Evolutionary conservation across 139 green algal species (phyloP).

Genomic region (Parachlorella kessleri): DNA sequence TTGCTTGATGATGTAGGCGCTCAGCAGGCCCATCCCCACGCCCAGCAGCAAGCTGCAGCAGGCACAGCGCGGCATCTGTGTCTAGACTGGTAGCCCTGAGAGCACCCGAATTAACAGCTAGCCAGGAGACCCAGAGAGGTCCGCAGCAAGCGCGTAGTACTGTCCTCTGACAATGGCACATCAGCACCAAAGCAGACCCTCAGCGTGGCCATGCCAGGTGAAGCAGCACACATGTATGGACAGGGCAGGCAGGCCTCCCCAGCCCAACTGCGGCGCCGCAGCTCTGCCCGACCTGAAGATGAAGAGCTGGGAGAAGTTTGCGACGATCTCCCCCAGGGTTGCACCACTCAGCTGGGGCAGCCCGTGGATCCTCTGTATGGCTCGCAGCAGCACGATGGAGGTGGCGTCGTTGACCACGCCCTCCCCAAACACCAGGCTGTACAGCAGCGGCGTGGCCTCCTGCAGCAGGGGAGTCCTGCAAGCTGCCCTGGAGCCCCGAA

Average conservation of each 20-base stretch:
- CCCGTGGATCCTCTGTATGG: slow-evolving; percentile 58
- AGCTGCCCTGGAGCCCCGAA: no score
- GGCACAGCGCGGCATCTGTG: no score
- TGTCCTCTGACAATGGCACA: no score
- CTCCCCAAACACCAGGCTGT: slow-evolving; percentile 91
- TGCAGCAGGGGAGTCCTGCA: slow-evolving; percentile 44
- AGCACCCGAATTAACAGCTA: no score
- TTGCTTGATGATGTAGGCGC: slow-evolving; percentile 43
- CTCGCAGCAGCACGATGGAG: slow-evolving; percentile 82
- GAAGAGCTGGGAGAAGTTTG: slow-evolving; percentile 31
- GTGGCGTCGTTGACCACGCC: slow-evolving; percentile 94
- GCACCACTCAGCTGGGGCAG: slow-evolving; percentile 13
- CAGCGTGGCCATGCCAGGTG: no score
- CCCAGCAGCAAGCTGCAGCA: slow-evolving; percentile 29
- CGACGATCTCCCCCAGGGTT: slow-evolving; percentile 12
- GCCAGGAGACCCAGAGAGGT: no score
- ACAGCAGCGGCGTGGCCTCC: slow-evolving; percentile 71
- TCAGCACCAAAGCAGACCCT: no score
- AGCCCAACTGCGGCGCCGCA: no score
- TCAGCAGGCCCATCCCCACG: slow-evolving; percentile 31
- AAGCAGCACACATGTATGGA: no score
- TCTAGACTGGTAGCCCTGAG: no score
- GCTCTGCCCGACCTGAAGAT: slow-evolving; percentile 14
- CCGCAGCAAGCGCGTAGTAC: no score
- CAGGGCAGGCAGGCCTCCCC: no score